These are phyloP conservation scores for Chytriomyces sp. DNA, from an alignment of 192 early-diverging fungal genomes.

Conservation along the genomic window DNA sequence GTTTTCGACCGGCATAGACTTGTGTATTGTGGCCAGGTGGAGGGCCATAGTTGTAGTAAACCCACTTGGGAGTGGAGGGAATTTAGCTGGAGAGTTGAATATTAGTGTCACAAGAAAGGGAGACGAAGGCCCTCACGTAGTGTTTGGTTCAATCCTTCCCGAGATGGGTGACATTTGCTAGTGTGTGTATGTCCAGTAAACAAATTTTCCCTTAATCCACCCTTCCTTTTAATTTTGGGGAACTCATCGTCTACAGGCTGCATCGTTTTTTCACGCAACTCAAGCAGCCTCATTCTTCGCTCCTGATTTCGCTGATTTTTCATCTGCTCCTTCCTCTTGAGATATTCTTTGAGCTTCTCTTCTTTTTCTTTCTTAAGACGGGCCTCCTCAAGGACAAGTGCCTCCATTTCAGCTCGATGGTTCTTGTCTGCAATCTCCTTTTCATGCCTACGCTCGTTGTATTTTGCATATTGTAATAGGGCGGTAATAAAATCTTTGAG, in stretches of 20 bases:
- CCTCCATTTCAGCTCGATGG: conserved; percentile 13
- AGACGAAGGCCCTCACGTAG: conserved; percentile 33
- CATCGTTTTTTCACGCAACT: conserved; percentile 9
- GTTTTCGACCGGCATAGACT: conserved; percentile 51
- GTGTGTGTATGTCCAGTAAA: conserved; percentile 46
- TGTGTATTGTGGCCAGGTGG: conserved; percentile 44
- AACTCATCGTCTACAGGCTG: conserved; percentile 7
- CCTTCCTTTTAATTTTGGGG: conserved; percentile 13
- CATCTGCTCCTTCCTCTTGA: conserved; percentile 39
- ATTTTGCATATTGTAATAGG: conserved; percentile 38
- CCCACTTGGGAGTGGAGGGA: conserved; percentile 24
- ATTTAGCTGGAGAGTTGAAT: conserved; percentile 16
- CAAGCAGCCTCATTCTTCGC: conserved; percentile 21
- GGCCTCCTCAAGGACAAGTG: conserved; percentile 26
- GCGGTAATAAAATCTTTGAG: conserved; percentile 39
- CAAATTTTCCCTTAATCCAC: not conserved
- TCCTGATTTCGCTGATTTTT: conserved; percentile 21
- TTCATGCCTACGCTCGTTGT: conserved; percentile 13
- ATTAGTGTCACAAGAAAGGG: not conserved
- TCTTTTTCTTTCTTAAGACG: conserved; percentile 33
- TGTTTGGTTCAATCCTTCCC: conserved; percentile 45
- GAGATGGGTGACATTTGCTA: conserved; percentile 48
- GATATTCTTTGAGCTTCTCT: conserved; percentile 12
- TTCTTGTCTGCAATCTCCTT: conserved; percentile 31
- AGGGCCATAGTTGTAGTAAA: conserved; percentile 33